Evolutionary conservation across 495 filamentous ascomycete species (phyloP).

Genomic region (Platismatia glauca): DNA sequence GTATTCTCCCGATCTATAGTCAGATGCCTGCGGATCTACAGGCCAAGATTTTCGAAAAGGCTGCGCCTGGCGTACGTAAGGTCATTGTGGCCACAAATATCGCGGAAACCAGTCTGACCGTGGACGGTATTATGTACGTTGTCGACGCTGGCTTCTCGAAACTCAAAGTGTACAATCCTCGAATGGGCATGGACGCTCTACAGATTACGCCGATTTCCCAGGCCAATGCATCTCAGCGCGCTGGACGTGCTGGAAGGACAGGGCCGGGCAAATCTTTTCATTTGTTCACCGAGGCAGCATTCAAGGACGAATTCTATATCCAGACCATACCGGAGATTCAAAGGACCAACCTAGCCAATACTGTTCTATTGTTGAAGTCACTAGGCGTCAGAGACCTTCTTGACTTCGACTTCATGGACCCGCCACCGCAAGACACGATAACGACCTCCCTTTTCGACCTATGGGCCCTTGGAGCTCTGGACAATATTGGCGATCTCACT

Average conservation of each 20-base stretch:
- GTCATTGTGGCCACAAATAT: constrained; percentile 99
- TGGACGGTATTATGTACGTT: constrained; percentile 99
- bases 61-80: constrained; percentile 83
- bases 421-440: constrained; percentile 95
- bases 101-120: constrained; percentile 94
- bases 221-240: constrained; percentile 88
- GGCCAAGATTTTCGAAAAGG: constrained; percentile 93
- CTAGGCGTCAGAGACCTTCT: constrained; percentile 89
- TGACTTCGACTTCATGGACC: constrained; percentile 99
- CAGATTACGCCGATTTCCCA: constrained; percentile 98
- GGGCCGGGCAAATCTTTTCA: constrained; percentile 94
- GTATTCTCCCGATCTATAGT: constrained; percentile 95
- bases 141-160: constrained; percentile 95
- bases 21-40: constrained; percentile 99
- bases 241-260: constrained; percentile 88
- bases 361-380: constrained; percentile 87
- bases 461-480: constrained; percentile 90
- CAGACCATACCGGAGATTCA: constrained; percentile 99
- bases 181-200: constrained; percentile 98
- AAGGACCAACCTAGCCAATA: constrained; percentile 90
- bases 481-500: constrained; percentile 90
- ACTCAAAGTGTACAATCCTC: constrained; percentile 95
- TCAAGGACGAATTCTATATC: constrained; percentile 93
- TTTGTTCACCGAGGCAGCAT: constrained; percentile 88
- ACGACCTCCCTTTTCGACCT: constrained; percentile 95